Percentiles rank a stretch among this genome's conserved stretches.
phyloP scores from a whole-genome alignment of 176 grass and related monocot genomes.

The Rhynchospora breviuscula region DNA sequence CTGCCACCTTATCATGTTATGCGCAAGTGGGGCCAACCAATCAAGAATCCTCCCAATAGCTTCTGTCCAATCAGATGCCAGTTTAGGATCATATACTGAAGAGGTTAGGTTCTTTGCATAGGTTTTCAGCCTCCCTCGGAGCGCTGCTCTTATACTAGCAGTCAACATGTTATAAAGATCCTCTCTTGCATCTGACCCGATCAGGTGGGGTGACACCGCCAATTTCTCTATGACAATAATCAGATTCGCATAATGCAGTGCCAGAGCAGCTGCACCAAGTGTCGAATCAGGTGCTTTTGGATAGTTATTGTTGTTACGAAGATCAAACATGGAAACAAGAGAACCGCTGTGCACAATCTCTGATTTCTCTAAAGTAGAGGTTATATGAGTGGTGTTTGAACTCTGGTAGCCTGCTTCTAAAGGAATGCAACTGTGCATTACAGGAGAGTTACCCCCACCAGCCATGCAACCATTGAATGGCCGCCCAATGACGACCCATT shows the following conservation, averaged over 20 bases:
- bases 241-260: conserved; percentile 60
- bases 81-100: conserved; percentile 28
- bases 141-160: conserved; percentile 29
- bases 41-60: conserved; percentile 48
- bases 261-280: conserved; percentile 47
- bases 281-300: conserved; percentile 28
- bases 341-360: not conserved
- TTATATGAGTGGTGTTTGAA: not conserved
- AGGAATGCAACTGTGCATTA: conserved; percentile 30
- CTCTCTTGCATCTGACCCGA: conserved; percentile 49
- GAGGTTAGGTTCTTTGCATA: not conserved
- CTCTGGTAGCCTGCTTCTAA: conserved; percentile 13
- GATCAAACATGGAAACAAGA: conserved; percentile 32
- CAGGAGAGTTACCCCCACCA: conserved; percentile 30
- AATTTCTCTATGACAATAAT: conserved; percentile 58
- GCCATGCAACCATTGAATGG: conserved; percentile 52
- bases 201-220: conserved; percentile 33
- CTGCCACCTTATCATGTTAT: conserved; percentile 69
- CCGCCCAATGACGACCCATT: conserved; percentile 32
- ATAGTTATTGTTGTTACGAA: not conserved
- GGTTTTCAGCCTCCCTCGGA: conserved; percentile 38
- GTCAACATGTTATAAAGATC: conserved; percentile 67
- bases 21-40: conserved; percentile 76
- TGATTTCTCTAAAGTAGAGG: not conserved
- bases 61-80: conserved; percentile 53